Percentiles rank a stretch among this genome's conserved stretches.
Conservation (phyloP, 441 rosid species). For the Omphalea diandra region DNA sequence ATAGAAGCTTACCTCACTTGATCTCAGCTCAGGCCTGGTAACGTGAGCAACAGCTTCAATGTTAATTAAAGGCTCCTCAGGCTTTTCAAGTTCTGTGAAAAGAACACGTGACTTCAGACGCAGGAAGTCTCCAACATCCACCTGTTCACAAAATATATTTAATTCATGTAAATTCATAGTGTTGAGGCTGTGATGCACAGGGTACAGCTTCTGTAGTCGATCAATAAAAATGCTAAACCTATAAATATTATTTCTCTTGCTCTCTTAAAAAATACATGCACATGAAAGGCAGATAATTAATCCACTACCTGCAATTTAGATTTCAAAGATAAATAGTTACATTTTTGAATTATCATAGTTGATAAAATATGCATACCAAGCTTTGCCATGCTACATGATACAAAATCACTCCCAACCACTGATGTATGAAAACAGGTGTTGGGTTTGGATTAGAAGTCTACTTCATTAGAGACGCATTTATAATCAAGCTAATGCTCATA, state of each 20-base stretch:
- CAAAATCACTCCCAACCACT: background rate
- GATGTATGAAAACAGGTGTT: background rate
- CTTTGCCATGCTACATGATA: background rate
- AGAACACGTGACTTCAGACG: constrained; percentile 76
- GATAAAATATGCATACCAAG: background rate
- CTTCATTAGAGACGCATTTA: background rate
- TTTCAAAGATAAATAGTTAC: background rate
- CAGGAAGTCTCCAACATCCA: constrained; percentile 81
- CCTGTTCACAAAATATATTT: constrained; percentile 38
- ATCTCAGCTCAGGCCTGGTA: constrained; percentile 75
- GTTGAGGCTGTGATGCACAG: background rate
- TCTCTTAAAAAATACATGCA: background rate
- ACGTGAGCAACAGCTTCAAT: constrained; percentile 92
- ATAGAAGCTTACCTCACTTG: constrained; percentile 59
- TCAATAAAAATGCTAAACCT: background rate
- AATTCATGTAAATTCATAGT: background rate
- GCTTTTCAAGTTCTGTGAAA: constrained; percentile 59
- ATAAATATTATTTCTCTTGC: background rate
- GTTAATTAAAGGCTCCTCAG: constrained; percentile 64
- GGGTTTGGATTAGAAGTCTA: background rate
- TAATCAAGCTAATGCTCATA: background rate
- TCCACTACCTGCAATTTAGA: background rate
- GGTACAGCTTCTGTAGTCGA: background rate
- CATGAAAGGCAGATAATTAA: background rate
- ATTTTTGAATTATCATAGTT: background rate